These are phyloP conservation scores for Malania oleifera DNA, from an alignment of 164 flowering plant genomes.

Conservation along the genomic window DNA sequence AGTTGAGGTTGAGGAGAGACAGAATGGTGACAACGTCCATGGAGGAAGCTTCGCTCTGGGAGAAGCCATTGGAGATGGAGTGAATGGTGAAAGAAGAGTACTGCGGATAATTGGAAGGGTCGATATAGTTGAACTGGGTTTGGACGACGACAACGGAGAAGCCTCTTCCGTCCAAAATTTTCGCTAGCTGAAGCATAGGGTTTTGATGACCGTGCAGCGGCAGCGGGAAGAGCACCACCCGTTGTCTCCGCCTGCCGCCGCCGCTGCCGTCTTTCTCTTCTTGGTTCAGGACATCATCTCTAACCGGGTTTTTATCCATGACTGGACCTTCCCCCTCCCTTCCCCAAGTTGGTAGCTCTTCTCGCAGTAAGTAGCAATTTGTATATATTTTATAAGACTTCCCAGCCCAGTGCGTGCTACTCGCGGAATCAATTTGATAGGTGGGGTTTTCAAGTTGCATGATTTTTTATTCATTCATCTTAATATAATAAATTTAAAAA, in stretches of 20 bases:
- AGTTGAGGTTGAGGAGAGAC: constrained; percentile 15
- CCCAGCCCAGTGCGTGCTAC: too few relatives aligned
- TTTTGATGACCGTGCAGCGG: constrained; percentile 48
- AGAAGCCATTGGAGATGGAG: constrained; percentile 19
- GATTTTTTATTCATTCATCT: too few relatives aligned
- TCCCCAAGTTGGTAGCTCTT: too few relatives aligned
- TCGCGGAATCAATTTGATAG: too few relatives aligned
- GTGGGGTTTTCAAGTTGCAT: too few relatives aligned
- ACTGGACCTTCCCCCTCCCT: too few relatives aligned
- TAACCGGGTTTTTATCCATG: too few relatives aligned
- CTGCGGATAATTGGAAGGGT: constrained; percentile 28
- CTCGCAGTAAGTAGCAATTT: too few relatives aligned
- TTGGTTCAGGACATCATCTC: too few relatives aligned
- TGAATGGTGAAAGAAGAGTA: constrained; percentile 25
- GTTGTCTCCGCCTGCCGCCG: constrained; percentile 7
- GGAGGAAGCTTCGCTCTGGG: constrained; percentile 7
- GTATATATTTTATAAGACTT: too few relatives aligned
- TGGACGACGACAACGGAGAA: constrained; percentile 45
- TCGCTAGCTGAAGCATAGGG: constrained; percentile 48
- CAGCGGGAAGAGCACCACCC: constrained; percentile 30
- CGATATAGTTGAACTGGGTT: constrained; percentile 36
- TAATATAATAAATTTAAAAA: too few relatives aligned
- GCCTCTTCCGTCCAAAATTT: constrained; percentile 38
- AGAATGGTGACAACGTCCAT: constrained; percentile 5
- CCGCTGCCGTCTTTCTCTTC: background rate